Percentiles rank a stretch among this genome's conserved stretches.
Evolutionary conservation across 2,329 filamentous ascomycete species (phyloP).

Genomic region (Pseudocercospora fijiensis): DNA sequence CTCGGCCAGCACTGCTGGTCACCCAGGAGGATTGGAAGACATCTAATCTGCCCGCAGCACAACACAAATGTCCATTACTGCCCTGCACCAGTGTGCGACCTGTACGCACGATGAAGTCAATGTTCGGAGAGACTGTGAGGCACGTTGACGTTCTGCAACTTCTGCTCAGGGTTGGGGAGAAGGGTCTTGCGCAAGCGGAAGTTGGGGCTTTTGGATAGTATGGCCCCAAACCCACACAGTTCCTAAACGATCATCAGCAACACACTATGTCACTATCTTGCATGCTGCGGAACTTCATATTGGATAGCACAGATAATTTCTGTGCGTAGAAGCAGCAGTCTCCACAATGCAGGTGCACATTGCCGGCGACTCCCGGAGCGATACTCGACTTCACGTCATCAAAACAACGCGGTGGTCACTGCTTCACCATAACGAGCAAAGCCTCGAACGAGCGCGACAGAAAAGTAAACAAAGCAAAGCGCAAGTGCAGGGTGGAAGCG

Average conservation of each 20-base stretch:
- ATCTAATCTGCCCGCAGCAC: not conserved
- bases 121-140: not conserved
- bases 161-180: not conserved
- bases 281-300: not conserved
- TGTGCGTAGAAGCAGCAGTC: not conserved
- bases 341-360: not conserved
- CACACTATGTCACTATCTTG: not conserved
- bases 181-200: not conserved
- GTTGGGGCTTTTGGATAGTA: not conserved
- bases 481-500: slow-evolving; percentile 1
- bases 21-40: not conserved
- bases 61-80: not conserved
- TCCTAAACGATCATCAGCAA: not conserved
- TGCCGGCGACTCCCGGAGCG: not conserved
- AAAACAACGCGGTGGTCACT: slow-evolving; percentile 28
- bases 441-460: slow-evolving; percentile 9
- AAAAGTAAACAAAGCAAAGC: slow-evolving; percentile 21
- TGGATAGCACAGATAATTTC: not conserved
- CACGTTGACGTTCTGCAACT: too few species aligned
- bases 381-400: not conserved
- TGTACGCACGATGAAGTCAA: not conserved
- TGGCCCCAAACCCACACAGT: not conserved
- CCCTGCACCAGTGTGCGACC: not conserved
- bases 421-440: slow-evolving; percentile 9
- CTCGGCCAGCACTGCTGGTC: not conserved